A percentile compares a stretch with the other conserved stretches of the same genome.
These are phyloP conservation scores for Santalum album DNA, from an alignment of 164 flowering plant genomes.

Conservation along the genomic window DNA sequence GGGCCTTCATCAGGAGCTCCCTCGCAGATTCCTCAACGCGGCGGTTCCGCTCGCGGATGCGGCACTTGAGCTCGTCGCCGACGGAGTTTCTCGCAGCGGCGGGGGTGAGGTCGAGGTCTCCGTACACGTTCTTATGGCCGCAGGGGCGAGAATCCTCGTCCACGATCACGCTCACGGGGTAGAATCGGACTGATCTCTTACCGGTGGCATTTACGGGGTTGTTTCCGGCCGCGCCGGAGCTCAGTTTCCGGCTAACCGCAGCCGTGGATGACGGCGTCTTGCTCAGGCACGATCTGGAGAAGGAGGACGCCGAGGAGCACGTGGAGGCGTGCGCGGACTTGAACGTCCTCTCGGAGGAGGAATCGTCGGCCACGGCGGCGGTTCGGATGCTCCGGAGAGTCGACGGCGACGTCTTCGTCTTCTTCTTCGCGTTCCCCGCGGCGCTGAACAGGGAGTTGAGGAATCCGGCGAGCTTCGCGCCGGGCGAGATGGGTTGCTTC, in stretches of 20 bases:
- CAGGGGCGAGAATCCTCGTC: conserved; percentile 56
- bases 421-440: conserved; percentile 37
- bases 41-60: conserved; percentile 5
- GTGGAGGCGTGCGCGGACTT: conserved; percentile 36
- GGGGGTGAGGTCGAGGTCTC: no score
- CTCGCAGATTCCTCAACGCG: conserved; percentile 18
- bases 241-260: conserved; percentile 16
- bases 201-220: conserved; percentile 9
- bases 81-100: no score
- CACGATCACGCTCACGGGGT: conserved; percentile 58
- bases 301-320: conserved; percentile 75
- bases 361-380: neutral
- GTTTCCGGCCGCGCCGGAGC: conserved; percentile 1
- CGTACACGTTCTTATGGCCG: conserved; percentile 38
- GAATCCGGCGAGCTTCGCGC: conserved; percentile 62
- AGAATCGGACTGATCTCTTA: conserved; percentile 71
- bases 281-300: conserved; percentile 77
- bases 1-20: conserved; percentile 21
- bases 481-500: conserved; percentile 88
- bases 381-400: no score
- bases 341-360: conserved; percentile 15
- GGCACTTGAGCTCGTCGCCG: conserved; percentile 4
- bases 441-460: conserved; percentile 62
- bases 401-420: conserved; percentile 24
- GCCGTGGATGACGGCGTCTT: conserved; percentile 50